Evolutionary conservation across 169 alveolate species (phyloP).

Genomic region (Cardiosporidium cionae): DNA sequence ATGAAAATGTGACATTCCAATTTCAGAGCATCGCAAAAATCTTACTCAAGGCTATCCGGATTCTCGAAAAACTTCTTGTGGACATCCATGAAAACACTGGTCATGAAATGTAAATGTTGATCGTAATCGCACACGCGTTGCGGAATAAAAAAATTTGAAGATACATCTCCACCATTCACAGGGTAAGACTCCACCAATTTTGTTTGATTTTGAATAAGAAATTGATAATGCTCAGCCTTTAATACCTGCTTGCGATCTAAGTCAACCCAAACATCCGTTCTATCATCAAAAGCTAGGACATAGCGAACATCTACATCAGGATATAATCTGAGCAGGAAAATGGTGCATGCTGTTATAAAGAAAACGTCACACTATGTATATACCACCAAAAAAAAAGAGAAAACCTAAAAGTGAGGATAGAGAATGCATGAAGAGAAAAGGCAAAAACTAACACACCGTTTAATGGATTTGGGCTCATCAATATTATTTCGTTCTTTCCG

Average conservation of each 20-base stretch:
- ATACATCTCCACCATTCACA: slow-evolving; percentile 12
- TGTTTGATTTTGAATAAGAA: slow-evolving; percentile 52
- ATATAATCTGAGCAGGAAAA: slow-evolving; percentile 40
- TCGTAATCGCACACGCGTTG: slow-evolving; percentile 59
- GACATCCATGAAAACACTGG: slow-evolving; percentile 63
- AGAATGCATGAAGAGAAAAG: no score
- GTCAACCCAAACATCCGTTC: slow-evolving; percentile 81
- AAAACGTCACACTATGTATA: no score
- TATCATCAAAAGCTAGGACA: slow-evolving; percentile 77
- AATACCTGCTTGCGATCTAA: slow-evolving; percentile 74
- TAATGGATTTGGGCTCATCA: no score
- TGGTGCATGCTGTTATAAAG: no score
- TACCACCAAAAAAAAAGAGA: no score
- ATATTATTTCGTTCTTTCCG: no score
- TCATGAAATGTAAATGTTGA: slow-evolving; percentile 72
- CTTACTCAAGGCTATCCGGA: slow-evolving; percentile 67
- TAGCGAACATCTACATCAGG: slow-evolving; percentile 67
- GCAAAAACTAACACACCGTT: no score
- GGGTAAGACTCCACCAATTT: slow-evolving; percentile 44
- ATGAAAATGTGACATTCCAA: no score
- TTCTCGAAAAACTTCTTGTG: slow-evolving; percentile 67
- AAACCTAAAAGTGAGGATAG: no score
- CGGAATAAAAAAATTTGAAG: background rate
- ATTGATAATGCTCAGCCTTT: slow-evolving; percentile 81
- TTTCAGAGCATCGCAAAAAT: no score